Conservation (phyloP, 768 basidiomycete genomes). For the Melanogaster broomeanus region DNA sequence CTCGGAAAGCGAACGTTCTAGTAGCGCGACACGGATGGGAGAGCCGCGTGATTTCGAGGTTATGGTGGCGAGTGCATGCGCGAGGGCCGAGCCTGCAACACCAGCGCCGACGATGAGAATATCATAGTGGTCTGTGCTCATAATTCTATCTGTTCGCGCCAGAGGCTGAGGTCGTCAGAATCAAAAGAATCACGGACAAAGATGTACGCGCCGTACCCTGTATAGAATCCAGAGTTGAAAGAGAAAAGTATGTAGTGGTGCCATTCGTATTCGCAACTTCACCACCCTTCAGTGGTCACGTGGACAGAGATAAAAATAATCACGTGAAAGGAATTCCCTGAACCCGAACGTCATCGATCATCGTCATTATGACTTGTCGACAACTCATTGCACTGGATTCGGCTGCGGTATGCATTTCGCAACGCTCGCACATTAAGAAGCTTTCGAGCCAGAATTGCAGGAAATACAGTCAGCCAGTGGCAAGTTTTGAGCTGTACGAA, state of each 20-base stretch:
- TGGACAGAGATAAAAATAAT: neutral
- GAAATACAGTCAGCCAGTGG: no score
- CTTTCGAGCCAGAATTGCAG: no score
- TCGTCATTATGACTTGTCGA: no score
- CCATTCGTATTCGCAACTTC: no score
- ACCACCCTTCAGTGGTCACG: neutral
- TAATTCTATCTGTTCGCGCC: conserved; percentile 1
- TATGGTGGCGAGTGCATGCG: conserved; percentile 74
- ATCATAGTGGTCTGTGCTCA: conserved; percentile 51
- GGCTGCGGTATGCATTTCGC: neutral
- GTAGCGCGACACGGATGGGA: conserved; percentile 75
- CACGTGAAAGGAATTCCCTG: neutral
- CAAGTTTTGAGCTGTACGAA: conserved; percentile 1
- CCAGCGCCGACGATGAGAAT: conserved; percentile 91
- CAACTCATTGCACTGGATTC: no score
- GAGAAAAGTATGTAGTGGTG: no score
- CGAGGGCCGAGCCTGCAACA: conserved; percentile 84
- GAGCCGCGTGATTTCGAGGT: conserved; percentile 41
- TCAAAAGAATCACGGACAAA: neutral
- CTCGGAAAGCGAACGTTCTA: conserved; percentile 90
- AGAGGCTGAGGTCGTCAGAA: neutral
- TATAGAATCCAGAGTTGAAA: no score
- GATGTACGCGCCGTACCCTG: no score
- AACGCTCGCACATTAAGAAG: neutral
- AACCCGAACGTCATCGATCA: no score